Percentiles rank a stretch among this genome's conserved stretches.
Evolutionary conservation across 139 green algal genomes (phyloP).

Genomic region (Chlorella vulgaris): DNA sequence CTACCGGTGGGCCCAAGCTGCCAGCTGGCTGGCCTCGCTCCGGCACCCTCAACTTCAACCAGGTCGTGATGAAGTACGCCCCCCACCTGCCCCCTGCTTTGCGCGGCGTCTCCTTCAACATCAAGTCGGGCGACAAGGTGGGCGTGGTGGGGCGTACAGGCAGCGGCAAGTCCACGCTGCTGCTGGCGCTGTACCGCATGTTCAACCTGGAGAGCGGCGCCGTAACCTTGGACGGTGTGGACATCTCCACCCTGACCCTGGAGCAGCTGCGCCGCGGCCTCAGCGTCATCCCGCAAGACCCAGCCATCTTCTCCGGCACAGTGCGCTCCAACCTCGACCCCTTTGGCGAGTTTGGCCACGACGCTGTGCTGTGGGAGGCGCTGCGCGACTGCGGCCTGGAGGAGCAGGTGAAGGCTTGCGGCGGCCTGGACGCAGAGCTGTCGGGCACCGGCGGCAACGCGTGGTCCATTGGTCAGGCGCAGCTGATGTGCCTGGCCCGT

Average conservation of each 20-base stretch:
- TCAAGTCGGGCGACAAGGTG: slow-evolving; percentile 43
- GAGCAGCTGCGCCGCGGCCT: slow-evolving; percentile 65
- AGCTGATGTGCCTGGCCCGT: slow-evolving; percentile 91
- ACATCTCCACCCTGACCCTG: slow-evolving; percentile 81
- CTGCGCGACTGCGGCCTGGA: slow-evolving; percentile 48
- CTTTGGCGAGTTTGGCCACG: slow-evolving; percentile 66
- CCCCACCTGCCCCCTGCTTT: slow-evolving; percentile 85
- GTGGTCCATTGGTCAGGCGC: slow-evolving; percentile 82
- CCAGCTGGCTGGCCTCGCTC: slow-evolving; percentile 47
- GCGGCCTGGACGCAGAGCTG: slow-evolving; percentile 84
- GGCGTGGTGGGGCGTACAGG: slow-evolving; percentile 62
- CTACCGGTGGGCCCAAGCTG: slow-evolving; percentile 9
- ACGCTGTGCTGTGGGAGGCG: slow-evolving; percentile 47
- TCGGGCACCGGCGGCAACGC: slow-evolving; percentile 97
- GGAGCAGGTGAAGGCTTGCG: slow-evolving; percentile 36
- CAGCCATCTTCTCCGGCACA: slow-evolving; percentile 92
- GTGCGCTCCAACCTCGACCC: slow-evolving; percentile 94
- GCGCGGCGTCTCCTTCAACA: slow-evolving; percentile 73
- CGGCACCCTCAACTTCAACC: slow-evolving; percentile 58
- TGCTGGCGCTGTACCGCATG: slow-evolving; percentile 70
- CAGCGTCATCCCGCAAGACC: slow-evolving; percentile 79
- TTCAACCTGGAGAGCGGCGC: slow-evolving; percentile 74
- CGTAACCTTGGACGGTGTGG: slow-evolving; percentile 90
- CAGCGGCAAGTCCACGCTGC: slow-evolving; percentile 67
- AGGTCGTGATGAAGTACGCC: slow-evolving; percentile 83